Conservation (phyloP, 805 yeast species). For the Metschnikowia reukaufii region DNA sequence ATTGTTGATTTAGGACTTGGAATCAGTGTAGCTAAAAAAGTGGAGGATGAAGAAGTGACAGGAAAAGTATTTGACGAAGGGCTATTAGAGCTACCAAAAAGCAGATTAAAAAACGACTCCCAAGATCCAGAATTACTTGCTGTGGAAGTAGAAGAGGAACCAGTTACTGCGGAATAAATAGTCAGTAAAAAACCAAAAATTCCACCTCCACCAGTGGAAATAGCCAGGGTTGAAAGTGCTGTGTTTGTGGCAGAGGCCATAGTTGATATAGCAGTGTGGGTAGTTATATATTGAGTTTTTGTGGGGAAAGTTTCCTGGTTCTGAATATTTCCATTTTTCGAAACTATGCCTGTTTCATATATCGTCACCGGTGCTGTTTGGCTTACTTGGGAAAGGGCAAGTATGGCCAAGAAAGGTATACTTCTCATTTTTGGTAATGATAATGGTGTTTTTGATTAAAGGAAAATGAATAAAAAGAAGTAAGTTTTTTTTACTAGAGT, state of each 20-base stretch:
- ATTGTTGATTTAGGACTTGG: neutral
- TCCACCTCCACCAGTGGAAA: neutral
- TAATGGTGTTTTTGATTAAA: no score
- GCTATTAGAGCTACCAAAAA: slow-evolving; percentile 3
- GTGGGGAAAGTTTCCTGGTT: no score
- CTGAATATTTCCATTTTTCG: neutral
- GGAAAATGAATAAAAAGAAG: no score
- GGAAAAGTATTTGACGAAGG: no score
- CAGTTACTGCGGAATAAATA: slow-evolving; percentile 2
- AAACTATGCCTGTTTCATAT: slow-evolving; percentile 11
- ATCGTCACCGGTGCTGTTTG: slow-evolving; percentile 17
- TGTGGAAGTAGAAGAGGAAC: neutral
- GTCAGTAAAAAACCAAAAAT: slow-evolving; percentile 2
- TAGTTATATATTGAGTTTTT: no score
- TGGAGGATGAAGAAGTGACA: neutral
- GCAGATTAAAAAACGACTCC: slow-evolving; percentile 8
- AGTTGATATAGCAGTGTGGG: neutral
- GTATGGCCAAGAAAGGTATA: slow-evolving; percentile 3
- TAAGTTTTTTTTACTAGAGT: no score
- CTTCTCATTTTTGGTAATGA: slow-evolving; percentile 1
- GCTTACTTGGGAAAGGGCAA: slow-evolving; percentile 3
- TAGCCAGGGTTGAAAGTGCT: slow-evolving; percentile 8
- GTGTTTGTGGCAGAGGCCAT: slow-evolving; percentile 10
- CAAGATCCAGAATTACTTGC: slow-evolving; percentile 1
- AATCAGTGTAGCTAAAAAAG: neutral